Percentiles rank a stretch among this genome's conserved stretches.
phyloP scores from a whole-genome alignment of 1,139 yeast species.

The Suhomyces bokatorum region DNA sequence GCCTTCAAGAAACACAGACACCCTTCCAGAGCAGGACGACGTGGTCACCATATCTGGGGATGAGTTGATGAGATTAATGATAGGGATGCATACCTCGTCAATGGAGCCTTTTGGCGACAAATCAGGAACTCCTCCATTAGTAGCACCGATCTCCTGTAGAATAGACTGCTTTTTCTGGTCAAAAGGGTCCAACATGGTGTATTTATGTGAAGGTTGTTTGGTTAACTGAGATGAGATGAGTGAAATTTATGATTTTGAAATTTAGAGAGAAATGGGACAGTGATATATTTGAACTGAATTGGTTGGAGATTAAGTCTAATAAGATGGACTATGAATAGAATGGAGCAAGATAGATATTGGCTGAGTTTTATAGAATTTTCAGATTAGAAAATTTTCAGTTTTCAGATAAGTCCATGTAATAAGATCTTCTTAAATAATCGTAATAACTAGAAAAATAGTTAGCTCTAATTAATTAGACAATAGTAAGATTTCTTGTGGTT shows the following conservation, averaged over 20 bases:
- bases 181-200: conserved; percentile 51
- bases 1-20: conserved; percentile 79
- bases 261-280: background rate
- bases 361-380: no score
- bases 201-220: background rate
- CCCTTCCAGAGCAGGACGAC: conserved; percentile 85
- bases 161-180: conserved; percentile 66
- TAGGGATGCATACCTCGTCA: conserved; percentile 69
- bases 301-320: no score
- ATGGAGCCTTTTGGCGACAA: conserved; percentile 84
- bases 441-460: no score
- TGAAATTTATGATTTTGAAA: background rate
- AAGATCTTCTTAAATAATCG: no score
- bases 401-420: no score
- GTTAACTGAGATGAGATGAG: background rate
- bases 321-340: no score
- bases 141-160: conserved; percentile 53
- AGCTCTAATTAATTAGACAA: no score
- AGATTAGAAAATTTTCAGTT: no score
- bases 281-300: no score
- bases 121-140: conserved; percentile 52
- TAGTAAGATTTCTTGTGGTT: no score
- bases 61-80: conserved; percentile 64
- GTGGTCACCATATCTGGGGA: conserved; percentile 76
- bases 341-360: no score